Evolutionary conservation across 1,284 basidiomycete genomes (phyloP), one percentile per base, ranked within the genome.

Genomic region (Athelia sp.): DNA sequence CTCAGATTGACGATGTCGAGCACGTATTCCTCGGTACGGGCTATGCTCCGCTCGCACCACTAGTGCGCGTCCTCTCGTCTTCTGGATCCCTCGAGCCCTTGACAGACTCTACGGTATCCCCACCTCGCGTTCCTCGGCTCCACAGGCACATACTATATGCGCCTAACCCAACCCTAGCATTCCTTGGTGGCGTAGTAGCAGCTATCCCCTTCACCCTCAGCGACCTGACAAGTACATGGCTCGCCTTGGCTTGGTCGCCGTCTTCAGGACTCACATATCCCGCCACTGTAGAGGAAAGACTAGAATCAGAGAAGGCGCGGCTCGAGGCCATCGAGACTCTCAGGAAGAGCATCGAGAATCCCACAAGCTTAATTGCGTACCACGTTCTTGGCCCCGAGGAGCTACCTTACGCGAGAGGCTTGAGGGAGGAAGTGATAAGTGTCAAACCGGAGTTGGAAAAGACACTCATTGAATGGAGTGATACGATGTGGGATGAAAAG

Each of bases 61-160:
- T 76, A 55, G 58, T 78, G n/a, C 65, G 66, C n/a, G 66, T 74
- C 4, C 58, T 71, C 17, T 32, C 47, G 22, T 14, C 19, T 21
- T 24, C 34, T 23, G 38, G 2, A 8, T 23, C 14, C 2, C 48
- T 61, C 2, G 47, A 51, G 17, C 58, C 53, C 21, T 56, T 68
- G 19, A 60, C 59, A 2, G 29, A 49, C 10, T 54, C 53, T 29
- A 51, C 52, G 17, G 53, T 62, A 17, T 49, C 46, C 11, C 70
- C 68, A 13, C 55, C 54, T 21, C 69, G 72, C 22, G 59, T 78
- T 3, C 74, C 74, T 1, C 64, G 55, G 3, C 64, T 76, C 23
- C 68, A 75, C 53, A 61, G 66, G 13, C 67, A 76, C 43, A 66
- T 72, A n/a, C 49, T 78, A 10, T 75, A 76, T 48, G 70, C 73